Percentiles rank a stretch among this genome's conserved stretches.
Conservation (phyloP, 176 grass and related monocot genomes). For the Leersia perrieri region DNA sequence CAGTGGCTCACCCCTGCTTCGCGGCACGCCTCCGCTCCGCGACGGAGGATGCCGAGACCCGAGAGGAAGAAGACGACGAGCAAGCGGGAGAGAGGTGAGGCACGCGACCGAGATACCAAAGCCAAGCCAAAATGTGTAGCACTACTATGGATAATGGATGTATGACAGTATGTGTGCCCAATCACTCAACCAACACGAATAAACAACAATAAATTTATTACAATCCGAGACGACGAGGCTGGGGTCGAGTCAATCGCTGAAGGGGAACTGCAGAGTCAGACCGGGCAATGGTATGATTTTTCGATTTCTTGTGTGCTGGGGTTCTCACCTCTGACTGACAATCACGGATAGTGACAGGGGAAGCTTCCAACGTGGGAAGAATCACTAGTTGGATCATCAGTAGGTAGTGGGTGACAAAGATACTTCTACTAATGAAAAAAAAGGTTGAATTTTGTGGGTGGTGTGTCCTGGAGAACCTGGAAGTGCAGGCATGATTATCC, state of each 20-base stretch:
- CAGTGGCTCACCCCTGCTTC: not conserved
- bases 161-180: not conserved
- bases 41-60: not conserved
- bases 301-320: not conserved
- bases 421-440: not conserved
- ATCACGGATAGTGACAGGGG: constrained; percentile 16
- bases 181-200: not conserved
- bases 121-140: not conserved
- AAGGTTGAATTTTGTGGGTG: not conserved
- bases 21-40: not conserved
- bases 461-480: not conserved
- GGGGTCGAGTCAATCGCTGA: constrained; percentile 40
- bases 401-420: not conserved
- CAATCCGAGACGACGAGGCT: not conserved
- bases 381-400: constrained; percentile 18
- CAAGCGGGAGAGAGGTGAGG: not conserved
- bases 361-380: constrained; percentile 27
- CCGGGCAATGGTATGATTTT: not conserved
- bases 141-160: not conserved
- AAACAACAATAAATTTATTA: not conserved
- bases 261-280: not conserved
- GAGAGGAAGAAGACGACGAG: constrained; percentile 1
- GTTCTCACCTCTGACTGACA: not conserved
- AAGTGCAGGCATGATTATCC: constrained; percentile 19
- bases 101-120: not conserved